Conservation (phyloP, 495 filamentous ascomycete species). For the Amphirosellinia nigrospora region DNA sequence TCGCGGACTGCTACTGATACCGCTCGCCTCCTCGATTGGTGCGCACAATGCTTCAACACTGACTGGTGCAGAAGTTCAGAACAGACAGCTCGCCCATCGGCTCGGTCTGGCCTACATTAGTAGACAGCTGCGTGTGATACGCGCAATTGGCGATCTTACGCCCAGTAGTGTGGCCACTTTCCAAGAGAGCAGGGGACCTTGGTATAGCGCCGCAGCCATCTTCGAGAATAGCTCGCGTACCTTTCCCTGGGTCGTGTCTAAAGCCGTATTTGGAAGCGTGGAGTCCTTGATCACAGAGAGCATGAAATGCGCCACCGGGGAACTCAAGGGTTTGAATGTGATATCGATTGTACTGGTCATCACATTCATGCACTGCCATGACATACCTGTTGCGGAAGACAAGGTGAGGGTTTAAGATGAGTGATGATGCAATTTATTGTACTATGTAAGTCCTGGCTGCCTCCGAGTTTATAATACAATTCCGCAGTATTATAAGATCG, state of each 20-base stretch:
- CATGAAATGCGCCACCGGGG: slow-evolving; percentile 16
- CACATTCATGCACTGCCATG: slow-evolving; percentile 12
- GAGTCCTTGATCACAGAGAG: background rate
- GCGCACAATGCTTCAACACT: background rate
- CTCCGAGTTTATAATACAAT: background rate
- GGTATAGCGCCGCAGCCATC: background rate
- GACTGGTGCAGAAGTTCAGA: background rate
- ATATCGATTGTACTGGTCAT: background rate
- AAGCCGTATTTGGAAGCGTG: background rate
- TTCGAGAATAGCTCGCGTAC: slow-evolving; percentile 15
- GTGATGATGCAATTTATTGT: background rate
- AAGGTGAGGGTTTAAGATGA: slow-evolving; percentile 5
- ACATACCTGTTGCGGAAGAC: background rate
- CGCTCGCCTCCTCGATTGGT: background rate
- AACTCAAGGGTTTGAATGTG: slow-evolving; percentile 7
- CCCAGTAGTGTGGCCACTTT: slow-evolving; percentile 3
- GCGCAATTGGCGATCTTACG: slow-evolving; percentile 18
- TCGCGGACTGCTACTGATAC: background rate
- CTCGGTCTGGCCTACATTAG: background rate
- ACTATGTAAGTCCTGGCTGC: background rate
- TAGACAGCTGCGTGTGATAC: slow-evolving; percentile 3
- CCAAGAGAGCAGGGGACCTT: background rate
- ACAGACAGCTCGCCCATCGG: background rate
- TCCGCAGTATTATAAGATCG: background rate
- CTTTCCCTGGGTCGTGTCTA: slow-evolving; percentile 13